A percentile compares a stretch with the other conserved stretches of the same genome.
Evolutionary conservation across 2,329 filamentous ascomycete species (phyloP).

Genomic region (Echinosphaeria canescens): DNA sequence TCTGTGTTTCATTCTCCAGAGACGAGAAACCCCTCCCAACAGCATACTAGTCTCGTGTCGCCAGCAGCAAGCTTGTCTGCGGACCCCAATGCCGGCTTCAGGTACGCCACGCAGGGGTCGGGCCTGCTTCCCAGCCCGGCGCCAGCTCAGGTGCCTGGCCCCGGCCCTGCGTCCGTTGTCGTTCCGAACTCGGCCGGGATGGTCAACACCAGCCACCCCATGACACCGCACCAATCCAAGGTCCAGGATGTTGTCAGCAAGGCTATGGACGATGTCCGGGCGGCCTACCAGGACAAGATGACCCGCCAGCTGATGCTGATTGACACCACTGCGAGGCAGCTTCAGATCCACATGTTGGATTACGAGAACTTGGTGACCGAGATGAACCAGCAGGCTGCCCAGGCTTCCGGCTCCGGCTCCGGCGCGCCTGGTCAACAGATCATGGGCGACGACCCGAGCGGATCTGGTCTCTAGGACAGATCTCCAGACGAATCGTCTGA

Average conservation of each 20-base stretch:
- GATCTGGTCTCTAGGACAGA: too few species aligned
- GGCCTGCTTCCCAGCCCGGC: not conserved
- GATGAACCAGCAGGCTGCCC: too few species aligned
- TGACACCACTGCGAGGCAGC: conserved; percentile 28
- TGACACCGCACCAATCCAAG: too few species aligned
- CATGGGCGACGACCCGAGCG: conserved; percentile 18
- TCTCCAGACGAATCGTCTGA: too few species aligned
- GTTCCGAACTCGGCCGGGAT: too few species aligned
- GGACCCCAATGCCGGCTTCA: not conserved
- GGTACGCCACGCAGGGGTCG: conserved; percentile 2
- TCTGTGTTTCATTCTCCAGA: too few species aligned
- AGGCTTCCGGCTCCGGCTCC: too few species aligned
- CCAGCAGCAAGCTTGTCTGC: not conserved
- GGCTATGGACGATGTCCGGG: conserved; percentile 21
- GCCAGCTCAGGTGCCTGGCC: too few species aligned
- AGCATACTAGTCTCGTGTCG: not conserved
- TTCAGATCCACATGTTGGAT: conserved; percentile 27
- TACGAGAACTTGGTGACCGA: conserved; percentile 20
- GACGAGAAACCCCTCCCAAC: not conserved
- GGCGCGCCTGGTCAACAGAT: conserved; percentile 7
- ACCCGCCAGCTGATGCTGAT: conserved; percentile 26
- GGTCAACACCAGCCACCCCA: too few species aligned
- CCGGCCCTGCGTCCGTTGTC: conserved; percentile 3
- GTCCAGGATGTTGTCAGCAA: conserved; percentile 20
- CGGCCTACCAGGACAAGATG: conserved; percentile 15